phyloP scores from a whole-genome alignment of 768 basidiomycete species.

The Lactarius sp. region DNA sequence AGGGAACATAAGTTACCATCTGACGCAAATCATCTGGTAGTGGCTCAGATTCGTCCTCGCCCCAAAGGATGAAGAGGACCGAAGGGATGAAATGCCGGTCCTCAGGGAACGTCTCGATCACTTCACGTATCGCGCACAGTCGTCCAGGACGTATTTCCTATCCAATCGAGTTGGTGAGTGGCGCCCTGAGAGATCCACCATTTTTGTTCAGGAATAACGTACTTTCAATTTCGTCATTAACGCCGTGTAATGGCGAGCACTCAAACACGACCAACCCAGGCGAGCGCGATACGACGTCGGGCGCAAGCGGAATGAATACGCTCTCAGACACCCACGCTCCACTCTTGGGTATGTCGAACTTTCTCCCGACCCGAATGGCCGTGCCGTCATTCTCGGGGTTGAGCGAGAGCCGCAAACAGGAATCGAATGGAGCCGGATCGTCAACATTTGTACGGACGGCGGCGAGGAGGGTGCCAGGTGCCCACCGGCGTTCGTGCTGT shows the following conservation, averaged over 20 bases:
- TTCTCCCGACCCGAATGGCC: conserved; percentile 74
- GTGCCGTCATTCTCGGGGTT: conserved; percentile 71
- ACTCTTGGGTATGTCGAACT: conserved; percentile 64
- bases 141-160: conserved; percentile 69
- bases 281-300: conserved; percentile 25
- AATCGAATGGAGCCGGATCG: conserved; percentile 37
- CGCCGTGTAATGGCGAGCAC: conserved; percentile 59
- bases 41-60: conserved; percentile 38
- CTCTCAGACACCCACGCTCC: conserved; percentile 57
- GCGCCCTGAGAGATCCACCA: too few relatives aligned
- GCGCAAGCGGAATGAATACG: conserved; percentile 53
- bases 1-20: conserved; percentile 45
- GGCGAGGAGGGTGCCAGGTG: conserved; percentile 62
- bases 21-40: conserved; percentile 46
- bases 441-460: conserved; percentile 39
- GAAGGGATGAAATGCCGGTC: conserved; percentile 59
- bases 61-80: conserved; percentile 59
- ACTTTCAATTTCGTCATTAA: conserved; percentile 65
- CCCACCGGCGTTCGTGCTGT: too few relatives aligned
- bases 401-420: conserved; percentile 70
- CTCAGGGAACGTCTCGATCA: conserved; percentile 46
- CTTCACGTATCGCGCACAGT: too few relatives aligned
- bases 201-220: conserved; percentile 15
- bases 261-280: conserved; percentile 77
- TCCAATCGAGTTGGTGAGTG: conserved; percentile 8